Conservation (phyloP, 1,139 yeast genomes). For the Candida pseudoviswanathii region DNA sequence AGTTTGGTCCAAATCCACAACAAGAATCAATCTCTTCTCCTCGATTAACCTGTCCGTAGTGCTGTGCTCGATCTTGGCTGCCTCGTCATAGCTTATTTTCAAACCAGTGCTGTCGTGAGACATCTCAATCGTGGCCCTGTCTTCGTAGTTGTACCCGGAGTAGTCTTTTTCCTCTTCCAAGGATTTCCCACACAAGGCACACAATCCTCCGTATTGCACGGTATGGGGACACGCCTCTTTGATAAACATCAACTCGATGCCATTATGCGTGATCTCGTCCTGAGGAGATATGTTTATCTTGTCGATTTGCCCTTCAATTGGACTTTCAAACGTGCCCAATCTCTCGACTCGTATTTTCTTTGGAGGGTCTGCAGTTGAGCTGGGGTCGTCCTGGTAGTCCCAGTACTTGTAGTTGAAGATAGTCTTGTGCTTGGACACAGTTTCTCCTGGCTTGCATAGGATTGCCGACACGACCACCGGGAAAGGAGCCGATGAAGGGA, state of each 20-base stretch:
- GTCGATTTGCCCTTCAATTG: conserved; percentile 71
- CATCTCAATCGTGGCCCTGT: conserved; percentile 85
- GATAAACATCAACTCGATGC: conserved; percentile 54
- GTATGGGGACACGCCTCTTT: conserved; percentile 89
- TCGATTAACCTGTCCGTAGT: conserved; percentile 63
- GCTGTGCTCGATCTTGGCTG: conserved; percentile 74
- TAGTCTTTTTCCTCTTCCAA: conserved; percentile 84
- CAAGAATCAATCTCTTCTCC: conserved; percentile 76
- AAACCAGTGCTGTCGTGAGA: conserved; percentile 88
- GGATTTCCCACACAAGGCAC: conserved; percentile 90
- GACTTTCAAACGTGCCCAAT: conserved; percentile 77
- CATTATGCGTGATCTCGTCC: conserved; percentile 59
- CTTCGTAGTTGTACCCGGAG: conserved; percentile 70
- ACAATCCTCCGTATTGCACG: conserved; percentile 93
- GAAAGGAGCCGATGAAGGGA: conserved; percentile 63
- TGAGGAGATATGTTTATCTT: conserved; percentile 54
- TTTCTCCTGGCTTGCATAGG: conserved; percentile 45
- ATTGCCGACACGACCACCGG: conserved; percentile 68
- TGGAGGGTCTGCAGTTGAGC: conserved; percentile 44
- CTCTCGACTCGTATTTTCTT: conserved; percentile 56
- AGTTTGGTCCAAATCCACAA: conserved; percentile 96
- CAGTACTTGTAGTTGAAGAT: conserved; percentile 66
- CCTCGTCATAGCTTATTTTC: conserved; percentile 83
- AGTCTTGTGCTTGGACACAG: conserved; percentile 54
- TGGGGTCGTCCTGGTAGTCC: conserved; percentile 66